These are phyloP conservation scores for Beauveria pseudobassiana DNA, from an alignment of 2,329 filamentous ascomycete genomes.

Conservation along the genomic window DNA sequence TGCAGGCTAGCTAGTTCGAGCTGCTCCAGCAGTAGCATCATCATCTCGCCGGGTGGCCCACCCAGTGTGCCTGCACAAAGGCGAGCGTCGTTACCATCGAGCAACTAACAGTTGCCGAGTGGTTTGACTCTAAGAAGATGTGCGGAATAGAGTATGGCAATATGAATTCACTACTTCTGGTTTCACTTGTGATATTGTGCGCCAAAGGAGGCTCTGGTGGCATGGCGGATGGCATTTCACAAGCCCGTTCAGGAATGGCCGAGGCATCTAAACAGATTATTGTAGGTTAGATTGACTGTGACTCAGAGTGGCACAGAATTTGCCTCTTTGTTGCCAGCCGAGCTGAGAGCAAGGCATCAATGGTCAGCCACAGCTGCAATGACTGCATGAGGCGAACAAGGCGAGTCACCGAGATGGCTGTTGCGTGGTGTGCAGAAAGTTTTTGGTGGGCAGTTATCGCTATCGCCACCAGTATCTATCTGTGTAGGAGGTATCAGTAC, in stretches of 20 bases:
- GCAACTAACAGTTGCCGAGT: conserved; percentile 72
- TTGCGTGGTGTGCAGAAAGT: background rate
- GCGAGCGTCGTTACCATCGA: conserved; percentile 59
- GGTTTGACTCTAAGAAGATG: conserved; percentile 85
- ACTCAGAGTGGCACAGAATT: background rate
- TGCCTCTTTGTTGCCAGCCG: background rate
- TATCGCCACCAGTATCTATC: background rate
- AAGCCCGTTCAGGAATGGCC: background rate
- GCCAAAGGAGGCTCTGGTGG: background rate
- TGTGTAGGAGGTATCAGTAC: background rate
- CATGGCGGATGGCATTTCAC: background rate
- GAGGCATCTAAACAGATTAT: background rate
- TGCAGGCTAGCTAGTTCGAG: conserved; percentile 58
- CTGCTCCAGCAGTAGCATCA: conserved; percentile 67
- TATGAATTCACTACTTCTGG: background rate
- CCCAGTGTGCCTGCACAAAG: conserved; percentile 57
- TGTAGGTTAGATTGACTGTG: background rate
- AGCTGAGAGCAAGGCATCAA: background rate
- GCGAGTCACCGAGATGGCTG: background rate
- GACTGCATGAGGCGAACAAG: background rate
- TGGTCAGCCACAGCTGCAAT: background rate
- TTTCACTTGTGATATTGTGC: background rate
- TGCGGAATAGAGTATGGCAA: conserved; percentile 53
- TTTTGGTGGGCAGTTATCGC: background rate
- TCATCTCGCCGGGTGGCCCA: conserved; percentile 70